Percentiles rank a stretch among this genome's conserved stretches.
Conservation (phyloP, 2,329 filamentous ascomycete genomes). For the Cytospora piceae region DNA sequence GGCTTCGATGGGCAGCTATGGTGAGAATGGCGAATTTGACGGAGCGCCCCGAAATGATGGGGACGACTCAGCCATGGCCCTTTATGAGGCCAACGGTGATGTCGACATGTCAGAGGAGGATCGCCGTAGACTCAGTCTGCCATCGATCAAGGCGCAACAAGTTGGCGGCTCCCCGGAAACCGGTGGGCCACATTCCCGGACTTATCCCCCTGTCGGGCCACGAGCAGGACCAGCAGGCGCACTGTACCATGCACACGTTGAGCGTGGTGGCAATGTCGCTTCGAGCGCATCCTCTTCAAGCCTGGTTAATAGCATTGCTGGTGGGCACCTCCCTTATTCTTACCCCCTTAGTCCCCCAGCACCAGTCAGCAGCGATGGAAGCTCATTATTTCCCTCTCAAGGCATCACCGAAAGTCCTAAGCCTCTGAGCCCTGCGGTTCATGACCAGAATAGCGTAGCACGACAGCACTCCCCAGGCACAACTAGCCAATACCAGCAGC, state of each 20-base stretch:
- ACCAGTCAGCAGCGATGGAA: constrained; percentile 48
- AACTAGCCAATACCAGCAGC: constrained; percentile 65
- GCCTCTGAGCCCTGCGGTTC: constrained; percentile 72
- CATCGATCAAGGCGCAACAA: constrained; percentile 75
- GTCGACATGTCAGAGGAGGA: constrained; percentile 64
- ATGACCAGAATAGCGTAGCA: constrained; percentile 45
- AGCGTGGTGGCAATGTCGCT: constrained; percentile 56
- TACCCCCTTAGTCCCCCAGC: constrained; percentile 41
- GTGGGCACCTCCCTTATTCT: constrained; percentile 40
- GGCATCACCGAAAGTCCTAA: constrained; percentile 87
- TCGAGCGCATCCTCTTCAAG: constrained; percentile 57
- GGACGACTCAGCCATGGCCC: constrained; percentile 62
- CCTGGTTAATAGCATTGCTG: constrained; percentile 46
- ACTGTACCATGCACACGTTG: constrained; percentile 65
- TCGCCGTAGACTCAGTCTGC: constrained; percentile 68
- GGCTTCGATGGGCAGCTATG: constrained; percentile 82
- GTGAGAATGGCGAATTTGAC: constrained; percentile 74
- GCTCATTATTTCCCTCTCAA: constrained; percentile 69
- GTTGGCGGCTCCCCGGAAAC: constrained; percentile 59
- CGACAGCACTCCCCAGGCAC: constrained; percentile 69
- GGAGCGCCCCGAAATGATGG: constrained; percentile 53
- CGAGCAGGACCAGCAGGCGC: constrained; percentile 54
- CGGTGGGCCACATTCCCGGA: constrained; percentile 67
- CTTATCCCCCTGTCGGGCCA: constrained; percentile 73
- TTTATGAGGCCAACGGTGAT: constrained; percentile 63